These are phyloP conservation scores for Melampsora americana DNA, from an alignment of 1,284 basidiomycete genomes.

Conservation along the genomic window DNA sequence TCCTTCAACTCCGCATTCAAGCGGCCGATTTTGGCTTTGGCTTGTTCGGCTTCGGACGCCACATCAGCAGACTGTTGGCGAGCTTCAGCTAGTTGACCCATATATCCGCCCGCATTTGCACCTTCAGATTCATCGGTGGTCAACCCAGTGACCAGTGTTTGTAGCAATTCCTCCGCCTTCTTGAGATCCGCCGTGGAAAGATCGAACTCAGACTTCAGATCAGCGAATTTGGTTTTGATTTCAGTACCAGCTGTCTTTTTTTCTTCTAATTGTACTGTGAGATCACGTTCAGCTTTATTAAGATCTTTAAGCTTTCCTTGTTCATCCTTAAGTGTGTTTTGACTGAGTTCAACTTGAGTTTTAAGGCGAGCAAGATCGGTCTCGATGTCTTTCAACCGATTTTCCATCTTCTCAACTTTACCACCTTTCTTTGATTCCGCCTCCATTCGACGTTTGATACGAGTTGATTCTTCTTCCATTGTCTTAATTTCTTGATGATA, in stretches of 20 bases:
- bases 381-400: conserved; percentile 72
- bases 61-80: conserved; percentile 71
- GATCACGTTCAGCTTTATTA: conserved; percentile 62
- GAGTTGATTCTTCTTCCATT: conserved; percentile 59
- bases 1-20: conserved; percentile 74
- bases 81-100: conserved; percentile 92
- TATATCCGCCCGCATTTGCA: conserved; percentile 75
- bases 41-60: conserved; percentile 79
- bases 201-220: conserved; percentile 65
- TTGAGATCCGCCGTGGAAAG: conserved; percentile 65
- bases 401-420: conserved; percentile 72
- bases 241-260: conserved; percentile 63
- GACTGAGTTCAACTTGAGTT: conserved; percentile 82
- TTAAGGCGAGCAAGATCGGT: conserved; percentile 81
- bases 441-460: conserved; percentile 27
- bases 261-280: conserved; percentile 45
- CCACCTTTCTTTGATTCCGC: conserved; percentile 68
- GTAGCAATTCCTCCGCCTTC: conserved; percentile 86
- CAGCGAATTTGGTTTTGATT: conserved; percentile 64
- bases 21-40: conserved; percentile 72
- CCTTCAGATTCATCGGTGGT: conserved; percentile 63
- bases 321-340: conserved; percentile 75
- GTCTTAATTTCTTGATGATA: conserved; percentile 53
- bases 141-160: conserved; percentile 88
- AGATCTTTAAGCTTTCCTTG: conserved; percentile 63